Base-by-base conservation (phyloP, 305 asterid genomes). In the Fraxinus baroniana region DNA sequence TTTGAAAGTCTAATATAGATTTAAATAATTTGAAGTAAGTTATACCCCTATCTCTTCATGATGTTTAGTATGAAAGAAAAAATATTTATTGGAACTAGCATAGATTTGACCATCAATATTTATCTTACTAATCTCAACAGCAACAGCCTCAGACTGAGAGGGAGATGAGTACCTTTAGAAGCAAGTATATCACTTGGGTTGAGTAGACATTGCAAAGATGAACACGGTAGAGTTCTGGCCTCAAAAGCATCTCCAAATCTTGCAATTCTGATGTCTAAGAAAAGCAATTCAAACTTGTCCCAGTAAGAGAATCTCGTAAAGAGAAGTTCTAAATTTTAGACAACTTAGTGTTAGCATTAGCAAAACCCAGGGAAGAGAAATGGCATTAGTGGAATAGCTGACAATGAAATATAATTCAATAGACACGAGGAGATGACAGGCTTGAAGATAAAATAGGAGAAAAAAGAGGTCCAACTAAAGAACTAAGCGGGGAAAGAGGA, bases 151-250 rank as follows among this genome's bases (percentile, higher is more conserved):
- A 66, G 76, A n/a, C 22, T 28, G 83, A 24, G 70, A 37, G 26
- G 77, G 74, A 84, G 83, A 10, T n/a, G 74, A 73, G 49, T 74
- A 93, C 95, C 94, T 76, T 89, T 90, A 78, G 89, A 86, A 41
- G 86, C 33, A 68, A 79, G 88, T 73, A 89, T 85, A 81, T 93
- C 91, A 64, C 83, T 80, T 64, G 92, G 83, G 73, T 85, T 87
- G 84, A 91, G 84, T 52, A 90, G 84, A 83, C 90, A 82, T 41
- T 84, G 89, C 82, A 91, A 81, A 82, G 92, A 87, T 76, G 97
- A 93, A 83, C 92, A 90, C 68, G 89, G 89, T 15, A 91, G 81
- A 41, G 94, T 91, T 88, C 93, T 88, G 52, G 93, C 97, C 90
- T 93, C 97, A 70, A 91, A 82, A 36, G 83, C 78, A 83, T 90